Conservation (phyloP, 73 alveolate genomes). For the Loxodes magnus region DNA sequence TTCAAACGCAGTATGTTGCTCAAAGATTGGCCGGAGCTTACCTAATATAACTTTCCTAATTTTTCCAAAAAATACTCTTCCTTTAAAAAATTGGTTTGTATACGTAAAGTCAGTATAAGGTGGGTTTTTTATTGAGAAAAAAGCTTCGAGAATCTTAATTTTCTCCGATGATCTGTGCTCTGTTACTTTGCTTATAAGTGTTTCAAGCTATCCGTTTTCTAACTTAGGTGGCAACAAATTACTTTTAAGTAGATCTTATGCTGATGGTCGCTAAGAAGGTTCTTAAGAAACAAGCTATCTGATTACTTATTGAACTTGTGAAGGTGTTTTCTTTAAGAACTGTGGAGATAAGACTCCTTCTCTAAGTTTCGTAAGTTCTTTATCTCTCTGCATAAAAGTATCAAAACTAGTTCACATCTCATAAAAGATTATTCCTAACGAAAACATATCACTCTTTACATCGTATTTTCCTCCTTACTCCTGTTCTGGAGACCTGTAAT, state of each 20-base stretch:
- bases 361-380: constrained; percentile 17
- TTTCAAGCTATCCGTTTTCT: constrained; percentile 21
- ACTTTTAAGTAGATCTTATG: constrained; percentile 47
- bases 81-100: constrained; percentile 1
- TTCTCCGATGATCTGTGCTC: constrained; percentile 22
- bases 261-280: constrained; percentile 63
- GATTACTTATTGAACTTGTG: constrained; percentile 38
- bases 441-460: constrained; percentile 75
- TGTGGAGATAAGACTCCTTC: constrained; percentile 26
- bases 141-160: constrained; percentile 6
- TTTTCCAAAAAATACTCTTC: constrained; percentile 10
- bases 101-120: constrained; percentile 7
- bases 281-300: constrained; percentile 48
- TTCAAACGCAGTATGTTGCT: constrained; percentile 12
- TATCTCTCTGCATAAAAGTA: constrained; percentile 35
- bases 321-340: constrained; percentile 17
- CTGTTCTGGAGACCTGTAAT: constrained; percentile 67
- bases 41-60: background rate
- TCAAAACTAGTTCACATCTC: constrained; percentile 49
- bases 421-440: constrained; percentile 63
- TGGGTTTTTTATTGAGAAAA: constrained; percentile 20
- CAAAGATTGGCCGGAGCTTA: constrained; percentile 6
- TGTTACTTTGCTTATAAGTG: constrained; percentile 19
- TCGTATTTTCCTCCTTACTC: constrained; percentile 65
- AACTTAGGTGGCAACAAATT: constrained; percentile 8